These are phyloP conservation scores for Phytopythium ostracodes DNA, from an alignment of 352 stramenopile species.

Conservation along the genomic window DNA sequence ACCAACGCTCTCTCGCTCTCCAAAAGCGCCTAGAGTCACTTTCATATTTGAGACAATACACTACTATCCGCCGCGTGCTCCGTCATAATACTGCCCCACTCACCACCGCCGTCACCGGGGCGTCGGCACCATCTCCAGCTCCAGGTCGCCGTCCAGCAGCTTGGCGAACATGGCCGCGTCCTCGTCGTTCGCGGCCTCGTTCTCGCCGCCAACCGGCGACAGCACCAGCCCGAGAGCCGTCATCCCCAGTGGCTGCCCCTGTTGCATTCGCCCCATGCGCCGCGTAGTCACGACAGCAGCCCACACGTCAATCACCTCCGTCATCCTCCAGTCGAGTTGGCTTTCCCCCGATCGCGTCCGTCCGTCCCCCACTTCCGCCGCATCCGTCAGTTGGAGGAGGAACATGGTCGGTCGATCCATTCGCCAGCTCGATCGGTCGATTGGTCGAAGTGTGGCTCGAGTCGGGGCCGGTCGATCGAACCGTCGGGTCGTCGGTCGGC, in stretches of 20 bases:
- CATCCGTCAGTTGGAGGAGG: too few species aligned
- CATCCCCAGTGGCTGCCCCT: not conserved
- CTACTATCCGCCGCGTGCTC: not conserved
- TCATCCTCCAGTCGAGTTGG: not conserved
- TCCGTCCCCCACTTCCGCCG: not conserved
- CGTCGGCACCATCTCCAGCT: slow-evolving; percentile 1
- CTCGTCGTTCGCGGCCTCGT: not conserved
- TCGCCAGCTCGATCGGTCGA: slow-evolving; percentile 1
- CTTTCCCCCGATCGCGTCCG: not conserved
- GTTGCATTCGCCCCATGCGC: slow-evolving; percentile 10
- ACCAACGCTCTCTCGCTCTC: not conserved
- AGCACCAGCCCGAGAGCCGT: slow-evolving; percentile 18
- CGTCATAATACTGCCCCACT: slow-evolving; percentile 4
- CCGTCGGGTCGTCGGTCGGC: not conserved
- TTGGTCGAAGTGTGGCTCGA: not conserved
- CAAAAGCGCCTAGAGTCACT: not conserved
- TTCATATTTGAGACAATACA: slow-evolving; percentile 5
- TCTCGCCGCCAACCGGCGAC: not conserved
- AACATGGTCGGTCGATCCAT: too few species aligned
- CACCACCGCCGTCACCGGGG: not conserved
- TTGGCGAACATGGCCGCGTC: slow-evolving; percentile 7
- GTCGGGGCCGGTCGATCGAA: not conserved
- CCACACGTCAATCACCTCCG: slow-evolving; percentile 4
- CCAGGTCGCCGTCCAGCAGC: slow-evolving; percentile 4
- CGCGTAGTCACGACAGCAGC: slow-evolving; percentile 7